Percentiles rank a stretch among this genome's conserved stretches.
phyloP scores from a whole-genome alignment of 441 rosid species.

The Omphalea diandra region DNA sequence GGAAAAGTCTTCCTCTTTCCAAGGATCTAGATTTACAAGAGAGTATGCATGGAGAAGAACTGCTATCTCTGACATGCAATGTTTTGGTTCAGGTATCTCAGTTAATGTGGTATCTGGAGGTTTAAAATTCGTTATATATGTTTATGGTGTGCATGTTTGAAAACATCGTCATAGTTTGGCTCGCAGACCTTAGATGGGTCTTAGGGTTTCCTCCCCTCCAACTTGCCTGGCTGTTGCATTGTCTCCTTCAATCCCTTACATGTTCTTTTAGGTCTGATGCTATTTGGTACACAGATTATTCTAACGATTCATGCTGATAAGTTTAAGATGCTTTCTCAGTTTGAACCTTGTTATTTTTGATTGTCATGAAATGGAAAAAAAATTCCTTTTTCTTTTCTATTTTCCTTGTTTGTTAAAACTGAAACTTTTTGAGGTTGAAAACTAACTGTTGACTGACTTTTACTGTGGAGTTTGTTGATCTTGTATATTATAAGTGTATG shows the following conservation, averaged over 20 bases:
- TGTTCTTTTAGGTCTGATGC: neutral
- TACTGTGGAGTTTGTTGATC: neutral
- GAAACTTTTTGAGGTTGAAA: neutral
- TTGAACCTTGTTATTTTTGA: neutral
- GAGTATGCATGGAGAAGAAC: constrained; percentile 96
- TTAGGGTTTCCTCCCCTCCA: neutral
- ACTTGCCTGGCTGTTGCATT: neutral
- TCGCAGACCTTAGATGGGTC: neutral
- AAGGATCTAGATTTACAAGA: constrained; percentile 94
- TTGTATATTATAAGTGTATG: neutral
- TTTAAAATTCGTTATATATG: neutral
- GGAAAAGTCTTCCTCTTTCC: constrained; percentile 78
- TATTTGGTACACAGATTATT: neutral
- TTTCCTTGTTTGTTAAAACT: neutral
- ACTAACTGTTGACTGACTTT: neutral
- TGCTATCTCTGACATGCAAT: constrained; percentile 69
- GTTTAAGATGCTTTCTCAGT: neutral
- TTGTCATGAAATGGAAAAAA: neutral
- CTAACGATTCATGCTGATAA: neutral
- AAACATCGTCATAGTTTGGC: constrained; percentile 6
- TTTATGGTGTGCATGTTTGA: neutral
- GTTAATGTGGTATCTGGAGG: constrained; percentile 3
- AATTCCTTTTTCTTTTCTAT: neutral
- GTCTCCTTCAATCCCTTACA: neutral
- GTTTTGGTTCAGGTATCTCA: constrained; percentile 80